These are phyloP conservation scores for Apiospora koreana DNA, from an alignment of 2,329 filamentous ascomycete species.

Conservation along the genomic window DNA sequence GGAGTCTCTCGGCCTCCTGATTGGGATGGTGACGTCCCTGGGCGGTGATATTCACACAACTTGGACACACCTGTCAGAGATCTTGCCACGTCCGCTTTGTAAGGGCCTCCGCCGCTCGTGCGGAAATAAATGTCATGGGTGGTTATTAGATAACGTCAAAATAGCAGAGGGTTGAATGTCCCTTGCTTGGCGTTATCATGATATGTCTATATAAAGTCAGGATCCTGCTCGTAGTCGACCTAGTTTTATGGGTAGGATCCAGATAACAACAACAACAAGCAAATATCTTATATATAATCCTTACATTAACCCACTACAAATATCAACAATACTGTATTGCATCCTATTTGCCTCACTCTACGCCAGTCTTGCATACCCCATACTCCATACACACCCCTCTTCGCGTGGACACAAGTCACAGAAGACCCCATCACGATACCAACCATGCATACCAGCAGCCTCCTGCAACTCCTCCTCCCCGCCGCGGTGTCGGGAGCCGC, in stretches of 20 bases:
- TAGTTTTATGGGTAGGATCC: neutral
- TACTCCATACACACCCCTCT: neutral
- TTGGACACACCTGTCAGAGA: neutral
- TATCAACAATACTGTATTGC: neutral
- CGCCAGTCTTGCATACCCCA: neutral
- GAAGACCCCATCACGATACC: no score
- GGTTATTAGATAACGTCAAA: neutral
- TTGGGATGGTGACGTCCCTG: neutral
- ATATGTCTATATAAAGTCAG: neutral
- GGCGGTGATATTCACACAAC: neutral
- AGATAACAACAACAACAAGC: neutral
- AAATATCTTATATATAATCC: neutral
- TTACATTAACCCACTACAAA: neutral
- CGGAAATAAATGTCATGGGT: neutral
- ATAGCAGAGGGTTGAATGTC: neutral
- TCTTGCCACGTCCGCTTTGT: neutral
- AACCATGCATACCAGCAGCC: slow-evolving; percentile 14
- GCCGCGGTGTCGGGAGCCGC: slow-evolving; percentile 19
- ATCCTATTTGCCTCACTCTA: neutral
- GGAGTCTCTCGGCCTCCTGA: neutral
- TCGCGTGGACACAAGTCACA: no score
- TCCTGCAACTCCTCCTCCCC: slow-evolving; percentile 18
- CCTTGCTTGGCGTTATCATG: neutral
- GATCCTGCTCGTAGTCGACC: neutral
- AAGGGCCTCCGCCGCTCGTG: neutral